Evolutionary conservation across 2,329 filamentous ascomycete species (phyloP), one percentile per base, ranked within the genome.

Genomic region (Aspergillus calidoustus): DNA sequence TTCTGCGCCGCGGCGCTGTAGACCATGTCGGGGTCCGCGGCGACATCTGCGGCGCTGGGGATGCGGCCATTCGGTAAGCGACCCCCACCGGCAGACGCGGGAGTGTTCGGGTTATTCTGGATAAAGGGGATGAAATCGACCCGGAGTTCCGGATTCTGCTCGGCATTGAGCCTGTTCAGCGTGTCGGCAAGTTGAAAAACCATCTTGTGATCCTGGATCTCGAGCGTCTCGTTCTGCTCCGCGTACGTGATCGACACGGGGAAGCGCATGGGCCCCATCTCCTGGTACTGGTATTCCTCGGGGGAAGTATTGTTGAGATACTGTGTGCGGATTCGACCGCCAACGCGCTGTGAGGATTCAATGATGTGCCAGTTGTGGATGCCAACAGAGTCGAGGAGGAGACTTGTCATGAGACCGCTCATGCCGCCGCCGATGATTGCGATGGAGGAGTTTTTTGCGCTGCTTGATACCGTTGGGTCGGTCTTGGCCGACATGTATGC

Each of bases 31-130:
- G 69, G 60, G 66, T 87, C 82, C 11, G 74, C 76, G 0, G 71
- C 63, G 1, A 85, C 77, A 64, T 88, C 80, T 1, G 80, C 78
- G 0, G 76, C 66, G 1, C 84, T 86, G 0, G 86, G 86, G 0
- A 86, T 81, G 4, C 82, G 75, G 1, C 86, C 86, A 60, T 82
- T 79, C 0, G 81, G 76, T 7, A 84, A 72, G 56, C 82, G 82
- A 58, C 80, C 76, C 4, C 82, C 79, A 53, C 71, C 72, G 0
- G 82, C 72, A 69, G 85, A 81, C 8, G 79, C 71, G 31, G 88
- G 82, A 0, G 83, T 80, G 60, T 90, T 90, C 13, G 76, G 73
- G 23, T 67, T 71, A 8, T 66, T 72, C 61, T 82, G 77, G 7
- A 80, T 70, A 73, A 77, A 82, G 0, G 75, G 74, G 28, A 80